These are phyloP conservation scores for Globisporangium cederbergense DNA, from an alignment of 352 stramenopile species.

Conservation along the genomic window DNA sequence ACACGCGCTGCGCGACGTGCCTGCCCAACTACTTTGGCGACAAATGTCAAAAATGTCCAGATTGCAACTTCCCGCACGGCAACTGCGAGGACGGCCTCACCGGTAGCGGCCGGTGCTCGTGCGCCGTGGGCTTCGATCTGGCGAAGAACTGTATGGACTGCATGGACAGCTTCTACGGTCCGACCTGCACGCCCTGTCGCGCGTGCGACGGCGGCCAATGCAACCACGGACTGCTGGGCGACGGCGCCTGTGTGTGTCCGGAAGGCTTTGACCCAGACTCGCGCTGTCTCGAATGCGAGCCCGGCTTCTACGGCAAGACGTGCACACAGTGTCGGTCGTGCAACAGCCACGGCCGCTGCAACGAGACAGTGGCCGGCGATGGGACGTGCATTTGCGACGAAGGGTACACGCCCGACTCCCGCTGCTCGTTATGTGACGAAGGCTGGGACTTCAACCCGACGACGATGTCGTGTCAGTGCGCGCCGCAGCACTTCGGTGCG, in stretches of 20 bases:
- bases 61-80: slow-evolving; percentile 84
- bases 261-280: slow-evolving; percentile 74
- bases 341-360: slow-evolving; percentile 80
- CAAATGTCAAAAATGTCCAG: slow-evolving; percentile 64
- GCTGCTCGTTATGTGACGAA: slow-evolving; percentile 77
- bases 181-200: slow-evolving; percentile 67
- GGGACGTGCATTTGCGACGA: slow-evolving; percentile 81
- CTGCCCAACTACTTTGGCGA: slow-evolving; percentile 70
- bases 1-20: slow-evolving; percentile 72
- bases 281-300: slow-evolving; percentile 71
- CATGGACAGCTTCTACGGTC: slow-evolving; percentile 78
- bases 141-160: slow-evolving; percentile 78
- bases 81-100: slow-evolving; percentile 81
- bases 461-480: slow-evolving; percentile 84
- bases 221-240: slow-evolving; percentile 72
- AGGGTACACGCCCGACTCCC: slow-evolving; percentile 70
- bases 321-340: slow-evolving; percentile 80
- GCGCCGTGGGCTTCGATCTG: slow-evolving; percentile 75
- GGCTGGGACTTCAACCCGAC: slow-evolving; percentile 87
- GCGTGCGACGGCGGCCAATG: slow-evolving; percentile 77
- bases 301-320: slow-evolving; percentile 68
- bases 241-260: slow-evolving; percentile 77
- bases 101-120: slow-evolving; percentile 81
- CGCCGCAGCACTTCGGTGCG: slow-evolving; percentile 72
- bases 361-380: slow-evolving; percentile 63